Conservation (phyloP, 169 alveolate genomes). For the Plasmodium inui region DNA sequence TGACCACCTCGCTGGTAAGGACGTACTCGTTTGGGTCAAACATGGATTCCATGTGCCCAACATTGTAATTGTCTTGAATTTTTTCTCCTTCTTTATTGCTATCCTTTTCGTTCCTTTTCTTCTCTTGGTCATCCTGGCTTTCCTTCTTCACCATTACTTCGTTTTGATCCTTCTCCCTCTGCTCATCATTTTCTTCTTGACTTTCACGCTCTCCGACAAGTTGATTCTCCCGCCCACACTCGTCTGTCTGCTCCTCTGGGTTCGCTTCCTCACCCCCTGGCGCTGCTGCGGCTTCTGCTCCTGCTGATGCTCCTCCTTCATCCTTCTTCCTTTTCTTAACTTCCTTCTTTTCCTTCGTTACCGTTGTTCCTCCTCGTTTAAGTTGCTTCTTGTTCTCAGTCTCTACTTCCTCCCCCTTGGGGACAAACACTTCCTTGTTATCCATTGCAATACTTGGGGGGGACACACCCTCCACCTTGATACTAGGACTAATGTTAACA, state of each 20-base stretch:
- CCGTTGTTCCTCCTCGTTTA: background rate
- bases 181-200: background rate
- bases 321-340: background rate
- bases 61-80: background rate
- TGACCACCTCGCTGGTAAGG: constrained; percentile 25
- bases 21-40: constrained; percentile 35
- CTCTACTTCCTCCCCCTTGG: background rate
- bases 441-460: constrained; percentile 1
- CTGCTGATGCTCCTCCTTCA: background rate
- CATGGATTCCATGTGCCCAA: background rate
- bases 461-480: background rate
- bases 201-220: background rate
- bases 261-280: background rate
- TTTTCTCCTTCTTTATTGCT: background rate
- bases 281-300: too few relatives aligned
- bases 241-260: background rate
- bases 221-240: background rate
- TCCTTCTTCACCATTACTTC: background rate
- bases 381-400: background rate
- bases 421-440: background rate
- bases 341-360: background rate
- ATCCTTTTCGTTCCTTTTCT: background rate
- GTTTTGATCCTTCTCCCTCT: background rate
- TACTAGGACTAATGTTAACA: background rate
- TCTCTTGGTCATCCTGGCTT: background rate